phyloP scores from a whole-genome alignment of 495 filamentous ascomycete genomes.

The Tirmania nivea region DNA sequence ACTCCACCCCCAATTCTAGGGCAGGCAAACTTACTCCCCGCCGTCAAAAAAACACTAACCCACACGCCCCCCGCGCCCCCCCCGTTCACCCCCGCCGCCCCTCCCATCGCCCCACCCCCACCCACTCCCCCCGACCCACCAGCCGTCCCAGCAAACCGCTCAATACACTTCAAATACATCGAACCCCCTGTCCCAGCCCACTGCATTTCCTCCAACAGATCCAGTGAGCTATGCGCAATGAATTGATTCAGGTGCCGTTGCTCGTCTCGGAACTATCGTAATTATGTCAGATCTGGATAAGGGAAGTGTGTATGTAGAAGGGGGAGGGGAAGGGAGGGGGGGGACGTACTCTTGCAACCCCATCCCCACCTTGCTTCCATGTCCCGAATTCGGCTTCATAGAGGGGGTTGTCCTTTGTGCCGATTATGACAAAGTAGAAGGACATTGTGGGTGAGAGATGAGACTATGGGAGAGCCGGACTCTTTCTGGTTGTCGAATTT shows the following conservation, averaged over 20 bases:
- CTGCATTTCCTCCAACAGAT: slow-evolving; percentile 87
- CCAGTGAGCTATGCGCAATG: slow-evolving; percentile 75
- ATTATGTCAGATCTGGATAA: background rate
- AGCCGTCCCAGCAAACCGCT: background rate
- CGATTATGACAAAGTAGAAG: slow-evolving; percentile 91
- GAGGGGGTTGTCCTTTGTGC: slow-evolving; percentile 78
- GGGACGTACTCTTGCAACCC: slow-evolving; percentile 42
- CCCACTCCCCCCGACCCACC: background rate
- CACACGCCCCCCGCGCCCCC: background rate
- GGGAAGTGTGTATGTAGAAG: background rate
- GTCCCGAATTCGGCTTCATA: slow-evolving; percentile 95
- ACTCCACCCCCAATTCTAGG: background rate
- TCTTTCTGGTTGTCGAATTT: too few relatives aligned
- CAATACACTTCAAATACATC: slow-evolving; percentile 32
- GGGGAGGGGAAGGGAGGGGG: background rate
- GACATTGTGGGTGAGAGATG: slow-evolving; percentile 38
- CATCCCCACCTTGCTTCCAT: slow-evolving; percentile 82
- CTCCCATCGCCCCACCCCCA: background rate
- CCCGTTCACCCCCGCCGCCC: background rate
- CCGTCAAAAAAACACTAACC: slow-evolving; percentile 44
- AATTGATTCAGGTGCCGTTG: slow-evolving; percentile 91
- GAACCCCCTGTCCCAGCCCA: slow-evolving; percentile 32
- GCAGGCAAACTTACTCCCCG: slow-evolving; percentile 28
- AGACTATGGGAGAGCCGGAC: too few relatives aligned
- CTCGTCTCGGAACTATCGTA: slow-evolving; percentile 44